Percentiles rank a stretch among this genome's conserved stretches.
These are phyloP conservation scores for Plasmopara muralis DNA, from an alignment of 352 stramenopile species.

Conservation along the genomic window DNA sequence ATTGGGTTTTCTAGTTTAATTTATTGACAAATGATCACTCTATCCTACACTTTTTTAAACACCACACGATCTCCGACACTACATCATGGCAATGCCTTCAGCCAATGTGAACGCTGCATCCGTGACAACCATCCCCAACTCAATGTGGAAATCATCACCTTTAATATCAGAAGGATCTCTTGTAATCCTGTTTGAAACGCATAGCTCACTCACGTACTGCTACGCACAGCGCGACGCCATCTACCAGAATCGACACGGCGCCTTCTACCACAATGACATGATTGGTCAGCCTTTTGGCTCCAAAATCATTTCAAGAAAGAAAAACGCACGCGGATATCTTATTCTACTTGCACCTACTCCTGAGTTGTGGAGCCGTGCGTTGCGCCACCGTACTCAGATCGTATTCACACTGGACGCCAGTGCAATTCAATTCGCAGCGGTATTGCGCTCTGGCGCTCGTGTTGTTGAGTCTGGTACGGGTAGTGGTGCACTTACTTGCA, in stretches of 20 bases:
- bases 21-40: no score
- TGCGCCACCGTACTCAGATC: slow-evolving; percentile 95
- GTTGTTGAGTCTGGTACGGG: slow-evolving; percentile 91
- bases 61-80: not conserved
- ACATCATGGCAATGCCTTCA: slow-evolving; percentile 25
- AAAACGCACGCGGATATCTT: slow-evolving; percentile 80
- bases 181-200: slow-evolving; percentile 97
- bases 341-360: slow-evolving; percentile 94
- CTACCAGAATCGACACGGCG: slow-evolving; percentile 94
- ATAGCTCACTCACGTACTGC: slow-evolving; percentile 93
- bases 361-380: slow-evolving; percentile 93
- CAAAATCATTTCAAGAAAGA: slow-evolving; percentile 64
- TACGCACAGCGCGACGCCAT: slow-evolving; percentile 89
- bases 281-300: slow-evolving; percentile 83
- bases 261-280: slow-evolving; percentile 97
- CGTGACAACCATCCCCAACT: slow-evolving; percentile 40
- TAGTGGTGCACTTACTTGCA: slow-evolving; percentile 91
- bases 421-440: slow-evolving; percentile 88
- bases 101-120: slow-evolving; percentile 22
- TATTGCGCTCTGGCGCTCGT: slow-evolving; percentile 86
- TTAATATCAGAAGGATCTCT: slow-evolving; percentile 80
- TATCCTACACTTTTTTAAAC: not conserved
- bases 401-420: slow-evolving; percentile 94
- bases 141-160: slow-evolving; percentile 53
- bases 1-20: no score